A percentile compares a stretch with the other conserved stretches of the same genome.
These are phyloP conservation scores for Fusarium sp. DNA, from an alignment of 2,329 filamentous ascomycete species.

Conservation along the genomic window DNA sequence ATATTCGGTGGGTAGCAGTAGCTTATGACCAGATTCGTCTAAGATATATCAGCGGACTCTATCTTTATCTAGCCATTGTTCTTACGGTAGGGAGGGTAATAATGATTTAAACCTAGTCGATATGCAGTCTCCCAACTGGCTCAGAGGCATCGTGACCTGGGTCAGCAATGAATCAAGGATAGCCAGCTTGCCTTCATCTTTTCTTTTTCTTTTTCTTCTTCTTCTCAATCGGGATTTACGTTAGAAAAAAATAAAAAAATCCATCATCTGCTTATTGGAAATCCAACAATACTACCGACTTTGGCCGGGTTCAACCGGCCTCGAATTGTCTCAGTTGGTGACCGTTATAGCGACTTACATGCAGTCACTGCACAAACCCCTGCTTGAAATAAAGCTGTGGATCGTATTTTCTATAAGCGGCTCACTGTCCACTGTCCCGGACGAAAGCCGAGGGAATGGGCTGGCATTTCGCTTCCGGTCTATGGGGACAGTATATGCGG, in stretches of 20 bases:
- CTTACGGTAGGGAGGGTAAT: neutral
- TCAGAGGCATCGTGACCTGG: neutral
- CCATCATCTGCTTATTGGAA: neutral
- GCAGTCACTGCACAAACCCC: neutral
- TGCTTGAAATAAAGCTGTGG: neutral
- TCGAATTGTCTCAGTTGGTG: neutral
- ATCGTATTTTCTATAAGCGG: neutral
- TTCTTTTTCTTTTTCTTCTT: neutral
- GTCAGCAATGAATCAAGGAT: neutral
- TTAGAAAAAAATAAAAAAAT: too few species aligned
- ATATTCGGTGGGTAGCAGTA: neutral
- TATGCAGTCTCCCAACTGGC: neutral
- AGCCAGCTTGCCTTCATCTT: neutral
- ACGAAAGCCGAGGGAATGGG: slow-evolving; percentile 14
- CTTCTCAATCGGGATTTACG: neutral
- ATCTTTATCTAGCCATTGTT: neutral
- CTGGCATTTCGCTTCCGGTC: slow-evolving; percentile 12
- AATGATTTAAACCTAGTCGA: neutral
- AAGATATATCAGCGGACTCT: neutral
- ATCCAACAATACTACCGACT: neutral
- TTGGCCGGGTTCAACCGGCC: neutral
- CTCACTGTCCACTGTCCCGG: neutral
- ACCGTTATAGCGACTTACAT: neutral
- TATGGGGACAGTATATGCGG: neutral
- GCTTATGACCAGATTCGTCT: neutral